Percentiles rank a stretch among this genome's conserved stretches.
Conservation (phyloP, 1,284 basidiomycete genomes). For the Malassezia dermatis region DNA sequence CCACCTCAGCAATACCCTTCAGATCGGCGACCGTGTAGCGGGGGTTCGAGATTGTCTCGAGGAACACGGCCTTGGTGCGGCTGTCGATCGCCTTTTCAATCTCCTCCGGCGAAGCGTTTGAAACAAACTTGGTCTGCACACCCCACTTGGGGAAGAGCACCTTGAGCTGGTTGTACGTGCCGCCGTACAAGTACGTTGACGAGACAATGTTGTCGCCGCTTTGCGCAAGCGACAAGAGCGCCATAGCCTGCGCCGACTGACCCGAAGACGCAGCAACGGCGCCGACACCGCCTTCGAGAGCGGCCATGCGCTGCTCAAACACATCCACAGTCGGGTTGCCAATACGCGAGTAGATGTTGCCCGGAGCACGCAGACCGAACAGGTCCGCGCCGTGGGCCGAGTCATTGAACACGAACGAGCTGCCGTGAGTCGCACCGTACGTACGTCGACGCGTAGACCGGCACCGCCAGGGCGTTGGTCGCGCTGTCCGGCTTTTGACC, state of each 20-base stretch:
- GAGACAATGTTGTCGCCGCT: slow-evolving; percentile 73
- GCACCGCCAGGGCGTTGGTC: slow-evolving; percentile 67
- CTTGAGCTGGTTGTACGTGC: slow-evolving; percentile 82
- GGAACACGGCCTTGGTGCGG: slow-evolving; percentile 54
- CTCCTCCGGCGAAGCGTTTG: slow-evolving; percentile 56
- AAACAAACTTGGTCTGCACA: slow-evolving; percentile 67
- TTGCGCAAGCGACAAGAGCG: slow-evolving; percentile 56
- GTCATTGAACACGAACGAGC: slow-evolving; percentile 46
- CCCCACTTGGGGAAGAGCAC: slow-evolving; percentile 62
- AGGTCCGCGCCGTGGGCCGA: slow-evolving; percentile 64
- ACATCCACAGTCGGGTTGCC: slow-evolving; percentile 76
- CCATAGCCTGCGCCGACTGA: slow-evolving; percentile 70
- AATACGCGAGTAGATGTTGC: slow-evolving; percentile 59
- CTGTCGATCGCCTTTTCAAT: slow-evolving; percentile 56
- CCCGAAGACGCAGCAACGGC: slow-evolving; percentile 70
- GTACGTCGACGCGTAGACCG: slow-evolving; percentile 57
- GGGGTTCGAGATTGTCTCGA: slow-evolving; percentile 78
- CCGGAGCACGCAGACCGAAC: slow-evolving; percentile 58
- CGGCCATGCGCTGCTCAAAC: slow-evolving; percentile 73
- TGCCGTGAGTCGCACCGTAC: slow-evolving; percentile 10
- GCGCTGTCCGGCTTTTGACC: slow-evolving; percentile 63
- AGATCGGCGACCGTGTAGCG: slow-evolving; percentile 64
- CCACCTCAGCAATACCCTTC: slow-evolving; percentile 64
- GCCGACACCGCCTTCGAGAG: slow-evolving; percentile 68
- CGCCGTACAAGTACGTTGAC: slow-evolving; percentile 48